Percentiles rank a stretch among this genome's conserved stretches.
These are phyloP conservation scores for Clonostachys solani DNA, from an alignment of 2,329 filamentous ascomycete species.

Conservation along the genomic window DNA sequence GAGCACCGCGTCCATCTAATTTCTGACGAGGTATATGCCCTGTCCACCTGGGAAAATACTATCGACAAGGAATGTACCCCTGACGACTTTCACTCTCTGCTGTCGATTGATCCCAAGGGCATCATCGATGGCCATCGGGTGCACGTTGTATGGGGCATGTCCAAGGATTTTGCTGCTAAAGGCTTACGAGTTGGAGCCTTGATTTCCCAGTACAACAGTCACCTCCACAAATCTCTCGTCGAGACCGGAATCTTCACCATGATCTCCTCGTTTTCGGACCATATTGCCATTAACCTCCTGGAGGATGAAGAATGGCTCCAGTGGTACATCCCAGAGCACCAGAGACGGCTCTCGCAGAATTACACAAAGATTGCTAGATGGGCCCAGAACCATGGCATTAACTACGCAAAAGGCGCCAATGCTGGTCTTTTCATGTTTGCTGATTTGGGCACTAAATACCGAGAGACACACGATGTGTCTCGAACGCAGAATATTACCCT, in stretches of 20 bases:
- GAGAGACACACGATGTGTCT: too few relatives aligned
- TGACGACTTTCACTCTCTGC: not conserved
- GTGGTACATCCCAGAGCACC: too few relatives aligned
- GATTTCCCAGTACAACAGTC: constrained; percentile 37
- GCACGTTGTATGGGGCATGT: constrained; percentile 43
- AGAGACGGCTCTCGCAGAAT: too few relatives aligned
- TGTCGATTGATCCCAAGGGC: constrained; percentile 7
- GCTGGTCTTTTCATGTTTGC: too few relatives aligned
- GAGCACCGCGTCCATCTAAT: not conserved
- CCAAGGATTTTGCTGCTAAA: constrained; percentile 51
- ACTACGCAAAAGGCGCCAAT: too few relatives aligned
- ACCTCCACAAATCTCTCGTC: constrained; percentile 28
- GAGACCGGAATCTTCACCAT: constrained; percentile 34
- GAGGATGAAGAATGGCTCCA: constrained; percentile 19
- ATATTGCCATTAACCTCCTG: constrained; percentile 31
- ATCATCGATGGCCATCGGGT: constrained; percentile 43
- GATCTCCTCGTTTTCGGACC: constrained; percentile 36
- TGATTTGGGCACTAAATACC: too few relatives aligned
- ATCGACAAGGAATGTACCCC: not conserved
- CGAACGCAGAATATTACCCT: too few relatives aligned
- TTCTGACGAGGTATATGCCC: not conserved
- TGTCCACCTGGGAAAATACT: constrained; percentile 5
- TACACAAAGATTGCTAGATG: too few relatives aligned
- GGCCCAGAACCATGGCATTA: too few relatives aligned
- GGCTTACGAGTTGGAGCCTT: constrained; percentile 47